Conservation (phyloP, 305 asterid species). For the Solanum hybrid region DNA sequence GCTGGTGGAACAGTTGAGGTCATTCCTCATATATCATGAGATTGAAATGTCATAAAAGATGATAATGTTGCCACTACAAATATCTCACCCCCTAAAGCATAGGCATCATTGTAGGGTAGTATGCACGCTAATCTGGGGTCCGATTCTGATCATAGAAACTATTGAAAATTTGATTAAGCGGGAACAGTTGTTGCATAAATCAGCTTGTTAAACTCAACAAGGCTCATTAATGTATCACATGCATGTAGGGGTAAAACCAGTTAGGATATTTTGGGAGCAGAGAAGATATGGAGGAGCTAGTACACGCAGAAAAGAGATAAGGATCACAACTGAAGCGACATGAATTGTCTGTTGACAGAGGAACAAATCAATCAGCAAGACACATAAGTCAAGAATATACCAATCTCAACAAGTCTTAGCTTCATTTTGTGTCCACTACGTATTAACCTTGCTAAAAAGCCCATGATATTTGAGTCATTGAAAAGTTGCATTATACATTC, state of each 20-base stretch:
- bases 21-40: neutral
- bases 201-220: neutral
- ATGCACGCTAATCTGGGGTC: neutral
- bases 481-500: neutral
- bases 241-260: neutral
- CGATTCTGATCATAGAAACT: neutral
- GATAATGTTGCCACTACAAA: neutral
- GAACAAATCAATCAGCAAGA: neutral
- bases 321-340: neutral
- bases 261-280: neutral
- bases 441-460: neutral
- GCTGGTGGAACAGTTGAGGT: neutral
- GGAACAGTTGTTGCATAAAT: neutral
- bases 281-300: neutral
- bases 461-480: neutral
- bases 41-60: neutral
- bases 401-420: neutral
- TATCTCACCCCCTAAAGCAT: neutral
- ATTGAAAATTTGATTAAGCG: neutral
- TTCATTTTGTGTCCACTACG: neutral
- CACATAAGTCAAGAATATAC: neutral
- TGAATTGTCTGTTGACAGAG: neutral
- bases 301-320: neutral
- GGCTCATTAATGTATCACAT: neutral
- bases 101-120: neutral